phyloP scores from a whole-genome alignment of 805 yeast genomes.

The Clavispora carvajalis region DNA sequence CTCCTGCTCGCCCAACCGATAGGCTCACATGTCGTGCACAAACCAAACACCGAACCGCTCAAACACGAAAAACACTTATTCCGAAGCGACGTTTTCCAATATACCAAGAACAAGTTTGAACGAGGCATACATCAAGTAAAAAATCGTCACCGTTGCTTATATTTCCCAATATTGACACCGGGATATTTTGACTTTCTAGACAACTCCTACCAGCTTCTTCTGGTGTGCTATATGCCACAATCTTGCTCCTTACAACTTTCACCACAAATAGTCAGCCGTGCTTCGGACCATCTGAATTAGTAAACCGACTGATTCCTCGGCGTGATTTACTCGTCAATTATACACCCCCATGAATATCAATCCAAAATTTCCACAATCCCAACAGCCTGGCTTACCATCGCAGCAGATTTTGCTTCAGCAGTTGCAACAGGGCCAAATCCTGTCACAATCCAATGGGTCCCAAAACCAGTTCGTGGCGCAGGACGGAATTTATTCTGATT shows the following conservation, averaged over 20 bases:
- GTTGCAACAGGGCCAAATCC: conserved; percentile 34
- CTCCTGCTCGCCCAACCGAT: not conserved
- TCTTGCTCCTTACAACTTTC: not conserved
- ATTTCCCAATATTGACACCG: not conserved
- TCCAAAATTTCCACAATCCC: conserved; percentile 19
- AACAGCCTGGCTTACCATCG: conserved; percentile 32
- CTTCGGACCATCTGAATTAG: not conserved
- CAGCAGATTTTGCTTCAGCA: conserved; percentile 41
- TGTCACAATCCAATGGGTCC: conserved; percentile 15
- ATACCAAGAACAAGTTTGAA: not conserved
- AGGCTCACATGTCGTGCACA: not conserved
- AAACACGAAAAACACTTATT: not conserved
- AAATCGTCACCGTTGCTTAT: not conserved
- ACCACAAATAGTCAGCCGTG: not conserved
- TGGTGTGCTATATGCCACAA: not conserved
- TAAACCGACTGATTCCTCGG: not conserved
- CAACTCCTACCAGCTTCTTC: not conserved
- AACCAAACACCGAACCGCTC: conserved; percentile 1
- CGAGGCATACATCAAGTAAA: conserved; percentile 1
- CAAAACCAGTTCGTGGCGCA: conserved; percentile 13
- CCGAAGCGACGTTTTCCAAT: not conserved
- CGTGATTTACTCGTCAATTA: not conserved
- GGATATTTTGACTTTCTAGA: not conserved
- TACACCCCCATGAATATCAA: conserved; percentile 15
- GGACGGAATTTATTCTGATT: conserved; percentile 22